These are phyloP conservation scores for Allomyces macrogynus DNA, from an alignment of 192 early-diverging fungal genomes.

Conservation along the genomic window DNA sequence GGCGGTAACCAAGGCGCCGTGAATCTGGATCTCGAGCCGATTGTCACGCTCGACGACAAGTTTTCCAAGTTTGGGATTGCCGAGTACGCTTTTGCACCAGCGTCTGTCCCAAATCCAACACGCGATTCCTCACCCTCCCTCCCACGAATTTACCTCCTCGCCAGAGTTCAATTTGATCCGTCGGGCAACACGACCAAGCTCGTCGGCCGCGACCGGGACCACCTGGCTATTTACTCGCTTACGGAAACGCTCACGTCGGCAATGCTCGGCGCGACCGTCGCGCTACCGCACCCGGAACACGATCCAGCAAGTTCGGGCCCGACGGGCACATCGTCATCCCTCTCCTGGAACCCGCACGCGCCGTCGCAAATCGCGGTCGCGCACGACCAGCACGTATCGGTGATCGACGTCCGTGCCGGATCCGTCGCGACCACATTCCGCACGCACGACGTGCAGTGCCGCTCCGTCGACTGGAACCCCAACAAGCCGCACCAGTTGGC, in stretches of 20 bases:
- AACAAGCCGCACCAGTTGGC: conserved; percentile 67
- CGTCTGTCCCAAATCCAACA: background rate
- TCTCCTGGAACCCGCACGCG: too few species aligned
- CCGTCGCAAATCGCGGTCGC: background rate
- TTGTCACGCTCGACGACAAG: conserved; percentile 6
- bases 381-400: background rate
- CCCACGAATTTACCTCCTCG: background rate
- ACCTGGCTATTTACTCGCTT: background rate
- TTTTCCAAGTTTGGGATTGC: background rate
- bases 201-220: background rate
- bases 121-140: background rate
- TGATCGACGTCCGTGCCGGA: conserved; percentile 4
- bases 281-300: too few species aligned
- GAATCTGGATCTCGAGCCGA: conserved; percentile 12
- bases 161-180: background rate
- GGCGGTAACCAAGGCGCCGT: conserved; percentile 10
- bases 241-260: background rate
- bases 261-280: background rate
- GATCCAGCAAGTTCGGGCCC: too few species aligned
- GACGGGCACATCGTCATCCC: too few species aligned
- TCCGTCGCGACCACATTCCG: conserved; percentile 22
- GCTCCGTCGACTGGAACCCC: conserved; percentile 65
- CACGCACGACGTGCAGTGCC: conserved; percentile 56
- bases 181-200: background rate
- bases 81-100: background rate